Base-by-base conservation (phyloP, 208 protist genomes). In the Porcisia deanei region DNA sequence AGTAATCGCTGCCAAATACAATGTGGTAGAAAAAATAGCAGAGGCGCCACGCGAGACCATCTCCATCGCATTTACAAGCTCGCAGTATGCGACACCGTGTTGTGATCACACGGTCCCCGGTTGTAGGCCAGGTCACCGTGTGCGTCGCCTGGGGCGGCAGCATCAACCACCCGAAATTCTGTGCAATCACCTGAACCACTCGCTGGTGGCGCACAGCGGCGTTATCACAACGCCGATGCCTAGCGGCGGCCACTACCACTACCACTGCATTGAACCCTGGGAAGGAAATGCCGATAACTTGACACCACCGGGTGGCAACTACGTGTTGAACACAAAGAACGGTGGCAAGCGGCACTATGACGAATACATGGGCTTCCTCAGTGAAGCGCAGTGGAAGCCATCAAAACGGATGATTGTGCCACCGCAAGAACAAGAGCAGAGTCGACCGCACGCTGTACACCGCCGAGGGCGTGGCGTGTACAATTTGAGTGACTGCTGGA, bases 301-400 rank as follows among this genome's bases (percentile, higher is more conserved):
- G 39, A 22, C 43, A 18, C 78, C 73, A 43, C 78, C 68, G 0
- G 83, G 80, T 14, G 81, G 68, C 64, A 81, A 86, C 63, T 93
- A 92, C 74, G 75, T 95, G 12, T 73, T 95, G 25, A 84, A 95
- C 75, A 77, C 75, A 5, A 86, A 82, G 39, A 83, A 89, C 54
- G 86, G 86, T n/a, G 92, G 92, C 14, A 79, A 83, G 49, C 82
- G 92, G n/a, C 92, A 96, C 77, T 95, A 87, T 75, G 84, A 87
- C 22, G 86, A 95, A 72, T 18, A 20, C 30, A 83, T 75, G 5
- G 83, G 88, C 8, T 22, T 43, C 67, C 53, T 52, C 65, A 75
- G 67, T 16, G 87, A 94, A 76, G 0, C 20, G 68, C 20, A 20
- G 72, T 88, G 85, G 83, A 25, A 71, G 55, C 80, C 81, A 20